Base-by-base conservation (phyloP, 257 asterid genomes). In the Echium plantagineum region DNA sequence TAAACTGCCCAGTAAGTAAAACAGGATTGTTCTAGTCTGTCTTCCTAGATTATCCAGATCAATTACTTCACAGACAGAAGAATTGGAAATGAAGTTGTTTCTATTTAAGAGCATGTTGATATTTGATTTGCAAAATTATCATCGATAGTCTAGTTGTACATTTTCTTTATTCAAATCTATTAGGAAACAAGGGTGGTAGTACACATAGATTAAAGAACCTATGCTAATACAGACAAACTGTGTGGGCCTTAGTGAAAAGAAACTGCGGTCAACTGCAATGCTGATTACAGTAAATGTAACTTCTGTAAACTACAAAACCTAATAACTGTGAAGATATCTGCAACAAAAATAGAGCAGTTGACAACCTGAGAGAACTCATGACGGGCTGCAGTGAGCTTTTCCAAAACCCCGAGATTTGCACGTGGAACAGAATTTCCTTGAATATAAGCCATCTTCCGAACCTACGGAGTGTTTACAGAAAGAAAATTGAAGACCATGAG, bases 341-440 rank as follows among this genome's bases (percentile, higher is more conserved):
- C 3, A 32, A 30, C 3, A 15, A 15, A 35, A 47, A 66, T 54
- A 59, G n/a, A 26, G 59, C 51, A n/a, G 42, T 63, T 20, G 54
- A 70, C 76, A 71, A 91, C 95, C 98, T 88, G 85, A 54, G 98
- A 78, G 71, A 91, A 80, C 71, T 91, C 95, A 59, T 88, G 95
- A 57, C 98, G 94, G 30, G 94, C 83, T 20, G 90, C 85, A 73
- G 88, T 82, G 72, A 91, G 90, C 73, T 84, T 86, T 70, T 91
- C 90, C 64, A 91, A 94, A 62, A 85, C 94, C 47, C 57, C 72
- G 72, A 88, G 84, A 77, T 91, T 91, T 69, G 87, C 95, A 48
- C 62, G 80, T 55, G 98, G 95, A 16, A 74, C 76, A 51, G 98
- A 85, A 72, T 91, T 81, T 79, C 98, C 97, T 30, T 70, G 70